Base-by-base conservation (phyloP, 768 basidiomycete genomes). In the Mycena alexandri region DNA sequence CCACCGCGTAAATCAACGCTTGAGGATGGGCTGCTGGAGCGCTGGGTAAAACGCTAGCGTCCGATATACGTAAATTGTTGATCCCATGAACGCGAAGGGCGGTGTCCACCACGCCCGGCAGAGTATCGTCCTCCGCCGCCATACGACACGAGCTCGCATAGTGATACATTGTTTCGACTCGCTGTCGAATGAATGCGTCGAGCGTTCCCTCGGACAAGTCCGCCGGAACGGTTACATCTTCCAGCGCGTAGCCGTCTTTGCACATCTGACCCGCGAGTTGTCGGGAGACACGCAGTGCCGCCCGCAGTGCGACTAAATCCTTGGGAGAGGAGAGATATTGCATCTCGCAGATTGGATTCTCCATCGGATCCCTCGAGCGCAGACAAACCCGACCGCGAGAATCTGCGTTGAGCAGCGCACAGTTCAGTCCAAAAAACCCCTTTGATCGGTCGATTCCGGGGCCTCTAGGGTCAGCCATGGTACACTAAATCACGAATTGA, bases 151-250 rank as follows among this genome's bases (percentile, higher is more conserved):
- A 83, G 61, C 81, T 77, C 13, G 80, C 65, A 0, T 84, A 84
- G 69, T 86, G 85, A 62, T 85, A 85, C 36, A 84, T 70, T 1
- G 84, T 86, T 68, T 85, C 82, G 6, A 82, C 79, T 17, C 84
- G 78, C 51, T 79, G 78, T 34, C 75, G 75, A 22, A 84, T 76
- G 19, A 82, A 64, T n/a, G 79, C 77, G 51, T 79, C 75, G 16
- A 86, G 70, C 36, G 83, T 81, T 43, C 75, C 76, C 63, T 86
- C 80, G 5, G 61, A 58, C 12, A 67, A 19, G 12, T 44, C 65
- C 17, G n/a, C 7, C 10, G 65, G 65, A 2, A 67, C 65, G 2
- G 29, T 55, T 0, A 56, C 36, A 16, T 21, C 36, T 19, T 19
- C 52, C 0, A 67, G 38, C 2, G 58, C 1, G 25, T 67, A 67